Base-by-base conservation (phyloP, 1,139 yeast species). In the Candida neerlandica region DNA sequence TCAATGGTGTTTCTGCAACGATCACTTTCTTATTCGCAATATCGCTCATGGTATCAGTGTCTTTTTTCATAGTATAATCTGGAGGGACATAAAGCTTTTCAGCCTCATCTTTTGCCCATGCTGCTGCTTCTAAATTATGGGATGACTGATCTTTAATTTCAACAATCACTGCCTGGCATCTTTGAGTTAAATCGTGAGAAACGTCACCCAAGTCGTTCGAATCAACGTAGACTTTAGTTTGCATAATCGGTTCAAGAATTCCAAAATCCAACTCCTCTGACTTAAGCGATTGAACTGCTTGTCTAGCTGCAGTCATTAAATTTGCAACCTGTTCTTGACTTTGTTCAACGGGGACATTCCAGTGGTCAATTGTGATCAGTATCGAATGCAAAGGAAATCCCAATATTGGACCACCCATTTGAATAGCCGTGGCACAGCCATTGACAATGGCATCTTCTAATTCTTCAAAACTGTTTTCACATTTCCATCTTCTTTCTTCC, bases 201-300 rank as follows among this genome's bases (percentile, higher is more conserved):
- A 94, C 96, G 41, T 77, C 78, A 16, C 99, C 99, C 58, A 94
- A 69, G 51, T 86, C 88, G 52, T 81, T 86, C 19, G 90, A 86
- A 47, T 78, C 77, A 1, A 86, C 86, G 46, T 78, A 80, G 0
- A 94, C 84, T n/a, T 75, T 75, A 5, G 90, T 85, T 39, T 80
- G 75, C 98, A 94, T 92, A 23, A 88, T 76, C 0, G 99, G 99
- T 65, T 94, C 98, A 63, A 92, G 73, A 1, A 91, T 65, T 1
- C 83, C 76, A 60, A 80, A 82, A n/a, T 69, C 61, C 1, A 54
- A 54, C 2, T 58, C 64, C 32, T 60, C 54, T 34, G 55, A 65
- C 34, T 41, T 58, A 29, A 65, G 62, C 0, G 80, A 75, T 29
- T 75, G 73, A 9, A 68, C 57, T 0, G 66, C 73, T 45, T 64